Percentiles rank a stretch among this genome's conserved stretches.
Evolutionary conservation across 306 rosid genomes (phyloP).

Genomic region (Quercus rubra): DNA sequence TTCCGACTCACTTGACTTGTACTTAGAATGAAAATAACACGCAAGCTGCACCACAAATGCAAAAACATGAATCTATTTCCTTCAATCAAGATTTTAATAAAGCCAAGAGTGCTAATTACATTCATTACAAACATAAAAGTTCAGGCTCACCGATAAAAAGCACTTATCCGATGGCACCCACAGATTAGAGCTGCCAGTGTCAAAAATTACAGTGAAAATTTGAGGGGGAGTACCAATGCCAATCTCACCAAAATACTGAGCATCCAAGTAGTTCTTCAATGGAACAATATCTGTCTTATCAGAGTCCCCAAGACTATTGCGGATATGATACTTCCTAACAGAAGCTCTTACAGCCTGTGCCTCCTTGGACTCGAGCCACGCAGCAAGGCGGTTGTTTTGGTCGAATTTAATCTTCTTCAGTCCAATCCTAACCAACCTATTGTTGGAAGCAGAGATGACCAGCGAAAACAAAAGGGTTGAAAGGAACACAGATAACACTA

Average conservation of each 20-base stretch:
- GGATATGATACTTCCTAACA: constrained; percentile 35
- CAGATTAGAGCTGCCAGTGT: constrained; percentile 90
- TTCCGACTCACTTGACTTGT: constrained; percentile 60
- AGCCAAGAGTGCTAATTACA: not conserved
- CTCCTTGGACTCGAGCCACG: constrained; percentile 34
- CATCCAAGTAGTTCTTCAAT: constrained; percentile 82
- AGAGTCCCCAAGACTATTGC: constrained; percentile 27
- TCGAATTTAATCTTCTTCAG: constrained; percentile 57
- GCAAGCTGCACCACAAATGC: constrained; percentile 55
- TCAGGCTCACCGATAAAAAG: constrained; percentile 66
- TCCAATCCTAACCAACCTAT: constrained; percentile 67
- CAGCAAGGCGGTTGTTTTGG: constrained; percentile 35
- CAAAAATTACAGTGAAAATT: constrained; percentile 79
- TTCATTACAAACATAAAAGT: not conserved
- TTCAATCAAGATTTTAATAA: not conserved
- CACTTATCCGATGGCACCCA: constrained; percentile 92
- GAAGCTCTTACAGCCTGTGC: constrained; percentile 28
- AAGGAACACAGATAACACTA: constrained; percentile 40
- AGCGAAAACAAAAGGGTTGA: constrained; percentile 46
- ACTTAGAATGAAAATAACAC: constrained; percentile 72
- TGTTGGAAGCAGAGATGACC: constrained; percentile 40
- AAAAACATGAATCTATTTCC: constrained; percentile 9
- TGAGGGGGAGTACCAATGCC: constrained; percentile 84
- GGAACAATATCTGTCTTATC: constrained; percentile 45
- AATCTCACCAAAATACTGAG: constrained; percentile 93